Evolutionary conservation across 164 flowering plant species (phyloP).

Genomic region (Aristolochia fimbriata): DNA sequence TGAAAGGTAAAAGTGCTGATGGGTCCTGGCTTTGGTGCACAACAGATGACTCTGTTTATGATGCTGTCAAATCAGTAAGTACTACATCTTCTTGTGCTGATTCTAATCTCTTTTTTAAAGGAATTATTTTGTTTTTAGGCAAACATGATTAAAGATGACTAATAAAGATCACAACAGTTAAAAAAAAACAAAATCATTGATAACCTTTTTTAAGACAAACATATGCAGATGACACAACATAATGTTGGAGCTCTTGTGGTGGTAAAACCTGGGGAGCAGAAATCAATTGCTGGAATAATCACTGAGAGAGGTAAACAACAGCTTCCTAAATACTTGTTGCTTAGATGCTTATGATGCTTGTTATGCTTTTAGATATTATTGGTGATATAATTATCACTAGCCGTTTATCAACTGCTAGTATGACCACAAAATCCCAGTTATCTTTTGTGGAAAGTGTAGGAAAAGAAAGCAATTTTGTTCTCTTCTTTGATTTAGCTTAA

Average conservation of each 20-base stretch:
- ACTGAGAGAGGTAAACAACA: constrained; percentile 75
- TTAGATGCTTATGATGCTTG: too few relatives aligned
- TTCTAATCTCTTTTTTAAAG: neutral
- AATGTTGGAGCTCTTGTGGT: constrained; percentile 99
- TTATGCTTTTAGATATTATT: too few relatives aligned
- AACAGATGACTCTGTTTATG: constrained; percentile 79
- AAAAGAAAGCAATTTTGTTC: too few relatives aligned
- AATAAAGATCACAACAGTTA: too few relatives aligned
- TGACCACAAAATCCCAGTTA: too few relatives aligned
- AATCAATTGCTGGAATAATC: constrained; percentile 87
- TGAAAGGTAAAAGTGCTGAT: constrained; percentile 83
- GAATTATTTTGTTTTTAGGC: too few relatives aligned
- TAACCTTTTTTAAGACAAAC: neutral
- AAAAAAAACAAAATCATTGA: too few relatives aligned
- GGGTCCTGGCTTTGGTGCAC: constrained; percentile 99
- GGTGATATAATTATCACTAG: too few relatives aligned
- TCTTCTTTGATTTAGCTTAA: too few relatives aligned
- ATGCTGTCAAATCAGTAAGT: constrained; percentile 90
- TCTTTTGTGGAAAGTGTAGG: too few relatives aligned
- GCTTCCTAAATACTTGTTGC: neutral
- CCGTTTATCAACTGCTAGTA: too few relatives aligned
- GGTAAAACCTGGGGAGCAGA: constrained; percentile 79
- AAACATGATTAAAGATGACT: too few relatives aligned
- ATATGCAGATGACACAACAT: constrained; percentile 33
- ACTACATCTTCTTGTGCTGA: neutral